phyloP scores from a whole-genome alignment of 163 green algal species.

The Coccomyxa subellipsoidea region DNA sequence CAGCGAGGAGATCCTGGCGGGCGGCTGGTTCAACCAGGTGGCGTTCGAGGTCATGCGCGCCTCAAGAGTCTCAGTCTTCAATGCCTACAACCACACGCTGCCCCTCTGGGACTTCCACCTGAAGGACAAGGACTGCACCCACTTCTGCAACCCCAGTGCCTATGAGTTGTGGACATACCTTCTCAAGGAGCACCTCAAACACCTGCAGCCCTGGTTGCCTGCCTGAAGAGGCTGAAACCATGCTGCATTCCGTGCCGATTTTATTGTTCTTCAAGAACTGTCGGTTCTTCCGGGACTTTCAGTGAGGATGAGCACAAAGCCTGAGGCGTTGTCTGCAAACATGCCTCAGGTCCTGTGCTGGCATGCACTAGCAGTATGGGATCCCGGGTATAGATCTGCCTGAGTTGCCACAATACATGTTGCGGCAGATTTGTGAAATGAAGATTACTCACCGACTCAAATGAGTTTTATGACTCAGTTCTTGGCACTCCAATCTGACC shows the following conservation, averaged over 20 bases:
- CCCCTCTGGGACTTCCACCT: not conserved
- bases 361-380: no score
- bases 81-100: not conserved
- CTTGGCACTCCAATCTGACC: no score
- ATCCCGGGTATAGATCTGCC: no score
- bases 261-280: no score
- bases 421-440: no score
- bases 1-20: not conserved
- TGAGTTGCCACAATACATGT: no score
- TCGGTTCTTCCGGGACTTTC: no score
- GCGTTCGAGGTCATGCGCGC: not conserved
- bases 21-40: not conserved
- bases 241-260: not conserved
- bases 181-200: not conserved
- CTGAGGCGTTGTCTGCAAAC: no score
- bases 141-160: not conserved
- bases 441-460: no score
- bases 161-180: constrained; percentile 6
- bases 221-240: not conserved
- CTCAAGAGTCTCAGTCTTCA: not conserved
- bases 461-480: no score
- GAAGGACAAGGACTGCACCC: not conserved
- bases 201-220: not conserved
- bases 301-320: no score
- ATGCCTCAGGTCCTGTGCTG: no score